Base-by-base conservation (phyloP, 2,329 filamentous ascomycete species). In the Colletotrichum tamarilloi region DNA sequence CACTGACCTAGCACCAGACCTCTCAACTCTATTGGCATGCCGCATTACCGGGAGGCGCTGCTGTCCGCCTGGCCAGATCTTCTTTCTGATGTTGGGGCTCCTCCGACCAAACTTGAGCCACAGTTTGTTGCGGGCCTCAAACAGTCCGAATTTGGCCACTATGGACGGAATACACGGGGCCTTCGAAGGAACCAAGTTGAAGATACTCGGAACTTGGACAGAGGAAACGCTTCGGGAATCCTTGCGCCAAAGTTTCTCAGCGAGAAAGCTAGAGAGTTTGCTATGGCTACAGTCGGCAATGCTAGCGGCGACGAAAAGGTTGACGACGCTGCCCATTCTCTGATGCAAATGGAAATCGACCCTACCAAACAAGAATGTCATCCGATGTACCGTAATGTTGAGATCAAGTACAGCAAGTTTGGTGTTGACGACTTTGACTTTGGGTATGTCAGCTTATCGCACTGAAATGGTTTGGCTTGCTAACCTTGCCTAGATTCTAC, bases 351-450 rank as follows among this genome's bases (percentile, higher is more conserved):
- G 68, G 92, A 93, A 67, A 86, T 96, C 4, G 92, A 94, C 74
- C 92, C 93, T 75, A 90, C 93, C 68, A 93, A 94, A 75, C 91
- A 93, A 53, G 95, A 98, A 69, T 93, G 97, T 5, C 93, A 96
- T 26, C 90, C 94, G 9, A 94, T 97, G 85, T 99, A 99, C 82
- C 92, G 94, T 76, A 95, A 95, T 78, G 94, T 98, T 12, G 96
- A 98, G 82, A 99, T 99, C 84, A 98, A 98, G 81, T 99, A 98
- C 85, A 98, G 96, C 87, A 97, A 95, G 80, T 99, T 98, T 82
- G 97, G 97, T 24, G 95, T 99, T n/a, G 96, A 98, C 79, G 97
- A 99, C 82, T 99, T 99, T 81, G 97, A 99, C 82, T 99, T 99
- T 83, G 93, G 93, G 92, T 94, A 85, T 78, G 91, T 83, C n/a